Percentiles rank a stretch among this genome's conserved stretches.
Conservation (phyloP, 148 eudicot species). For the Mesembryanthemum crystallinum region DNA sequence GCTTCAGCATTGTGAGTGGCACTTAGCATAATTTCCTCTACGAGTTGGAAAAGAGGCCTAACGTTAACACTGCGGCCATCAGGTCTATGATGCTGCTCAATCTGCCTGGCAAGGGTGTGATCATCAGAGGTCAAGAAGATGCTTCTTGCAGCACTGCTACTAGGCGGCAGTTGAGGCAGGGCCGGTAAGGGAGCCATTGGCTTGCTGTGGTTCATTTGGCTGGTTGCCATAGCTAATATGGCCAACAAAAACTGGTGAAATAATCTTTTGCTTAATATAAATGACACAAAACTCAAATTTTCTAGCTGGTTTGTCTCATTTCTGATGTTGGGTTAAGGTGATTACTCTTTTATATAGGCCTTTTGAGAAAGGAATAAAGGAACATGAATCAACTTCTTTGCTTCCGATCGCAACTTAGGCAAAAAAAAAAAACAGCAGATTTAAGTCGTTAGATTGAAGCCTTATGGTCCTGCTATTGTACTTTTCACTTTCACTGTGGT, state of each 20-base stretch:
- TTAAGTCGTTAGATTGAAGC: not conserved
- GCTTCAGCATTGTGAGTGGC: conserved; percentile 7
- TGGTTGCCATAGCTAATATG: not conserved
- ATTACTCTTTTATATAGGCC: not conserved
- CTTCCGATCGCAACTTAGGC: conserved; percentile 8
- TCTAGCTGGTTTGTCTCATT: not conserved
- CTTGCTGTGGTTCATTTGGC: not conserved
- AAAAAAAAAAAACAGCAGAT: not conserved
- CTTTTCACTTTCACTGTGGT: not conserved
- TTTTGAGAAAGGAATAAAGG: conserved; percentile 13
- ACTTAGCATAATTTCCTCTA: conserved; percentile 22
- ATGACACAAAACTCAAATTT: not conserved
- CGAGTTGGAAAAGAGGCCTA: conserved; percentile 21
- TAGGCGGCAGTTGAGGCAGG: not conserved
- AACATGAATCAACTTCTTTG: conserved; percentile 22
- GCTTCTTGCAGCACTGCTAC: not conserved
- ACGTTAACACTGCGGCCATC: conserved; percentile 24
- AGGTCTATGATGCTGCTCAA: conserved; percentile 25
- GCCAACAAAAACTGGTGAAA: no score
- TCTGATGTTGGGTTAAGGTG: not conserved
- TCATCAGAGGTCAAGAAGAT: conserved; percentile 21
- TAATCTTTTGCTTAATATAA: not conserved
- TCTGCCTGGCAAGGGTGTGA: conserved; percentile 11
- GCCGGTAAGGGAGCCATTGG: not conserved
- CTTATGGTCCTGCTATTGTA: not conserved